Conservation (phyloP, 345 rosid species). For the Salix dunnii region DNA sequence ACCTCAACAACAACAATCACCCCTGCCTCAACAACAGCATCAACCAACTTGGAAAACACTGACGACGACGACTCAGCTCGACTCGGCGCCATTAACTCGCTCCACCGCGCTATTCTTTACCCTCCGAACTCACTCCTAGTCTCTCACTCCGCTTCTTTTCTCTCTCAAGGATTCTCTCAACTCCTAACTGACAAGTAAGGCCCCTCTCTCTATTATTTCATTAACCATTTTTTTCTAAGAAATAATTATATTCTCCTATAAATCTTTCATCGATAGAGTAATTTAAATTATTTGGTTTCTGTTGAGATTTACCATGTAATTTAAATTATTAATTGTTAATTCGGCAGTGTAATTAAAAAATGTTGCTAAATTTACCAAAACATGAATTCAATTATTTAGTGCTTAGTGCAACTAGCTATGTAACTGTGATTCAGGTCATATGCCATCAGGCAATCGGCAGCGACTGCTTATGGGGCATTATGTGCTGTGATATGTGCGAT, state of each 20-base stretch:
- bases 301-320: too few relatives aligned
- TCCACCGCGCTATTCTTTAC: constrained; percentile 73
- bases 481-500: constrained; percentile 70
- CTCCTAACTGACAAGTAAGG: constrained; percentile 75
- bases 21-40: constrained; percentile 12
- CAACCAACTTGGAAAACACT: constrained; percentile 22
- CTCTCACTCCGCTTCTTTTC: constrained; percentile 79
- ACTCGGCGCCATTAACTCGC: constrained; percentile 65
- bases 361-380: neutral
- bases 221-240: neutral
- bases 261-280: too few relatives aligned
- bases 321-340: too few relatives aligned
- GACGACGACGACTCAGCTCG: constrained; percentile 61
- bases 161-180: constrained; percentile 73
- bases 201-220: neutral
- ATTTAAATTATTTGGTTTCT: too few relatives aligned
- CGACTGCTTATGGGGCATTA: constrained; percentile 67
- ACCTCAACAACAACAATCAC: constrained; percentile 18
- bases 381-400: neutral
- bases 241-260: neutral
- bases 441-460: constrained; percentile 69
- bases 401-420: neutral
- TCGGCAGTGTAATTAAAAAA: too few relatives aligned
- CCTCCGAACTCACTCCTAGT: constrained; percentile 83
- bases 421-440: constrained; percentile 48